These are phyloP conservation scores for Clavispora asparagi DNA, from an alignment of 805 yeast genomes.

Conservation along the genomic window DNA sequence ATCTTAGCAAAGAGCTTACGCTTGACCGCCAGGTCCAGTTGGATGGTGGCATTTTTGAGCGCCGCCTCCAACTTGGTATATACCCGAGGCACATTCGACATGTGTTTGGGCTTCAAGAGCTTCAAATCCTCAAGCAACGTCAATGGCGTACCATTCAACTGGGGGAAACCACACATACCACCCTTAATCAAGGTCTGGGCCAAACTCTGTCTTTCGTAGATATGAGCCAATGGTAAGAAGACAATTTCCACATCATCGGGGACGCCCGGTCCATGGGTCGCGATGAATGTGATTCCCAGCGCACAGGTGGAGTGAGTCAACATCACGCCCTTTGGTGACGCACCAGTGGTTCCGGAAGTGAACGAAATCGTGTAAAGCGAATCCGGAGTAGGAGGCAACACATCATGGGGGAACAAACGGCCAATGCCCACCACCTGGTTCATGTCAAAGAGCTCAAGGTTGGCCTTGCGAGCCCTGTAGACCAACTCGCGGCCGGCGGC, in stretches of 20 bases:
- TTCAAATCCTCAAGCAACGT: conserved; percentile 21
- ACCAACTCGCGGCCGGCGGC: conserved; percentile 25
- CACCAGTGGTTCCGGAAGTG: conserved; percentile 26
- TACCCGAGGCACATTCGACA: conserved; percentile 24
- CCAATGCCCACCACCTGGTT: conserved; percentile 20
- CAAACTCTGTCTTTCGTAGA: conserved; percentile 26
- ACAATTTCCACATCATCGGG: conserved; percentile 10
- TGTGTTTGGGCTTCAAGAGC: conserved; percentile 19
- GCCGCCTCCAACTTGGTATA: conserved; percentile 23
- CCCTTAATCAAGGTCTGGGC: conserved; percentile 21
- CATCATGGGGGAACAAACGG: conserved; percentile 15
- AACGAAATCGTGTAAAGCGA: conserved; percentile 20
- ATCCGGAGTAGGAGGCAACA: conserved; percentile 14
- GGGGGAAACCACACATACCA: conserved; percentile 21
- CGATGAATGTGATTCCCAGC: conserved; percentile 15
- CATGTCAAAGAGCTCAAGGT: conserved; percentile 18
- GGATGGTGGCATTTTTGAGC: conserved; percentile 20
- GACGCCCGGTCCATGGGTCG: conserved; percentile 7
- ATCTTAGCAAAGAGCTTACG: conserved; percentile 15
- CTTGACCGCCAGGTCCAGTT: conserved; percentile 15
- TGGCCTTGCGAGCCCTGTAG: conserved; percentile 10
- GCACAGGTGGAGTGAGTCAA: conserved; percentile 17
- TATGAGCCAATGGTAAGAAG: conserved; percentile 36
- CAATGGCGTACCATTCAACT: conserved; percentile 17
- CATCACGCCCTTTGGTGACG: conserved; percentile 22